A percentile compares a stretch with the other conserved stretches of the same genome.
Conservation (phyloP, 805 yeast species). For the Lachancea lanzarotensis region DNA sequence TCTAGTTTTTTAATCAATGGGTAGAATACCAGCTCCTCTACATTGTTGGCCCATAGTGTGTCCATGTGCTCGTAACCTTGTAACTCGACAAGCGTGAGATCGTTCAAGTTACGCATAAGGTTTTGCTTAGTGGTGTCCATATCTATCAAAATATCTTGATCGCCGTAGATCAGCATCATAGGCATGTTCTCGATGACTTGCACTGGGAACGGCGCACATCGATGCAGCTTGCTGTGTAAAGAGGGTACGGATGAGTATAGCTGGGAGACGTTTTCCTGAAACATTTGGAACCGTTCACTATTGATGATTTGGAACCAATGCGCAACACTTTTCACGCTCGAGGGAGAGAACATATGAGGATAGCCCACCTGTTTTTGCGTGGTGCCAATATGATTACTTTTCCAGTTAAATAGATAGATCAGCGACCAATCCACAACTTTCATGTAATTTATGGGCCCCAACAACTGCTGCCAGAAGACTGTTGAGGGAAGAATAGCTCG, state of each 20-base stretch:
- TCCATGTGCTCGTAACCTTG: constrained; percentile 71
- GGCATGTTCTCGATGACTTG: constrained; percentile 48
- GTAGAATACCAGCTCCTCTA: constrained; percentile 34
- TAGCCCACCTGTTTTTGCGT: constrained; percentile 68
- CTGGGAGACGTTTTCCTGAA: constrained; percentile 43
- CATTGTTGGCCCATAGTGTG: constrained; percentile 68
- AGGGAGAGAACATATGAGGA: constrained; percentile 72
- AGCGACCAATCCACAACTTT: constrained; percentile 60
- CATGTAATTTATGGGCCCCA: constrained; percentile 67
- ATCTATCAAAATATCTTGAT: constrained; percentile 63
- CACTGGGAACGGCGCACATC: constrained; percentile 51
- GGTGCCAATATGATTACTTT: constrained; percentile 53
- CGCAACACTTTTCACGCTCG: constrained; percentile 74
- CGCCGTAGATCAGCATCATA: constrained; percentile 63
- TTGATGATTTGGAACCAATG: constrained; percentile 83
- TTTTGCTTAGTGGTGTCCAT: constrained; percentile 52
- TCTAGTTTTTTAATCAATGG: constrained; percentile 45
- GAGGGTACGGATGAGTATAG: constrained; percentile 15
- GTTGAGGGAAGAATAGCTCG: constrained; percentile 59
- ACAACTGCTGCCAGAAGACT: constrained; percentile 59
- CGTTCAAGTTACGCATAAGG: constrained; percentile 37
- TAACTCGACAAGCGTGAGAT: constrained; percentile 37
- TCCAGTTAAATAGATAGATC: constrained; percentile 63
- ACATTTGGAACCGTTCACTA: constrained; percentile 66
- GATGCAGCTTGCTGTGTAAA: constrained; percentile 34